Conservation (phyloP, 441 rosid species). For the Gossypium laxum region DNA sequence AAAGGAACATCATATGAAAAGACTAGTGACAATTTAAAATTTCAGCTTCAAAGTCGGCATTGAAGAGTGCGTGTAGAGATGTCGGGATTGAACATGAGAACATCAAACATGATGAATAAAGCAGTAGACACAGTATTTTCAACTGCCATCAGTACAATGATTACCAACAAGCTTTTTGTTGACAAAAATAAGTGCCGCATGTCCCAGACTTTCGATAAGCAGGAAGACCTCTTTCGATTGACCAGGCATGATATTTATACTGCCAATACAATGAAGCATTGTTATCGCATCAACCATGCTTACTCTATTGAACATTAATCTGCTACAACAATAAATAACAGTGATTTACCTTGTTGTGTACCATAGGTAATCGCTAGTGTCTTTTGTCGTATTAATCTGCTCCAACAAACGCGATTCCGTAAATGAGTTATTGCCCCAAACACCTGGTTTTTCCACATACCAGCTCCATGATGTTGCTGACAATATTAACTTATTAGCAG, state of each 20-base stretch:
- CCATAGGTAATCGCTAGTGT: constrained; percentile 53
- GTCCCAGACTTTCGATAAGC: constrained; percentile 46
- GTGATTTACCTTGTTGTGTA: constrained; percentile 44
- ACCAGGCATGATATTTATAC: constrained; percentile 24
- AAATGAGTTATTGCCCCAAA: constrained; percentile 42
- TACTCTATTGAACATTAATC: background rate
- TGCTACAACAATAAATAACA: background rate
- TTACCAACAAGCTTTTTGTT: constrained; percentile 39
- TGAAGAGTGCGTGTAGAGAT: background rate
- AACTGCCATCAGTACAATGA: constrained; percentile 6
- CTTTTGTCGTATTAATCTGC: constrained; percentile 57
- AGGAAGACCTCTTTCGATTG: constrained; percentile 24
- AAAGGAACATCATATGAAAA: background rate
- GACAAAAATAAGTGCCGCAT: constrained; percentile 51
- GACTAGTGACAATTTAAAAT: background rate
- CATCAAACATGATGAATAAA: background rate
- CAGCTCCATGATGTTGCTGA: constrained; percentile 40
- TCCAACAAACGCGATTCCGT: constrained; percentile 35
- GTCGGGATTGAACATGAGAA: background rate
- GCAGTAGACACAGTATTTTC: background rate
- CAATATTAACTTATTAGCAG: constrained; percentile 18
- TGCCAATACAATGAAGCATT: constrained; percentile 20
- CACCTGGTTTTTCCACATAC: constrained; percentile 45
- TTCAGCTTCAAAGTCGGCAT: background rate
- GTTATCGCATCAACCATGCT: background rate